Evolutionary conservation across 1,284 basidiomycete species (phyloP).

Genomic region (Naganishia cerealis): DNA sequence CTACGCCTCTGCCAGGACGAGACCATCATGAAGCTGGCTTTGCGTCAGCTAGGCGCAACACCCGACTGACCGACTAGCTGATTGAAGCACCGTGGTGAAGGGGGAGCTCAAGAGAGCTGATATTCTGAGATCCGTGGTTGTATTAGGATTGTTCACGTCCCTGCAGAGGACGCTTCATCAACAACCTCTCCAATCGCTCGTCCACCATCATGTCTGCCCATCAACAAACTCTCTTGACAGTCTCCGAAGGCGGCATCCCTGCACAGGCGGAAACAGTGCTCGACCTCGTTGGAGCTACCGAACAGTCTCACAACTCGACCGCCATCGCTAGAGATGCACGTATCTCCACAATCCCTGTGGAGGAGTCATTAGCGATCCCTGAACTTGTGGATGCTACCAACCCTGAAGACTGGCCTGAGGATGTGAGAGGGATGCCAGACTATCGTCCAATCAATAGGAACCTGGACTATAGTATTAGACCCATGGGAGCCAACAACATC

Average conservation of each 20-base stretch:
- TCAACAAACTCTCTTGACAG: slow-evolving; percentile 28
- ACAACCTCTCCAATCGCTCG: background rate
- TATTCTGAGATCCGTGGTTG: background rate
- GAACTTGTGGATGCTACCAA: background rate
- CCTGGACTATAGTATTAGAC: slow-evolving; percentile 7
- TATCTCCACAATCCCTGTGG: slow-evolving; percentile 24
- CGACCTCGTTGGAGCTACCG: slow-evolving; percentile 27
- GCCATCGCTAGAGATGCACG: slow-evolving; percentile 7
- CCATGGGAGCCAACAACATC: slow-evolving; percentile 31
- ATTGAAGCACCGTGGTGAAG: too few relatives aligned
- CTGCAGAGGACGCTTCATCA: too few relatives aligned
- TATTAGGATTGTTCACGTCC: background rate
- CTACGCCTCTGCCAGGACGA: too few relatives aligned
- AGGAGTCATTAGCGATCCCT: slow-evolving; percentile 26
- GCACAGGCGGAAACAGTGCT: slow-evolving; percentile 17
- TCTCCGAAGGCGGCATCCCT: slow-evolving; percentile 31
- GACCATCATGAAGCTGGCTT: too few relatives aligned
- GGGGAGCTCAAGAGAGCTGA: too few relatives aligned
- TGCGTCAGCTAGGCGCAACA: too few relatives aligned
- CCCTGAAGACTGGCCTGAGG: slow-evolving; percentile 23
- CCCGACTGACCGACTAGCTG: too few relatives aligned
- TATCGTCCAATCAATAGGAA: slow-evolving; percentile 19
- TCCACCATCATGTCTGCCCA: slow-evolving; percentile 19
- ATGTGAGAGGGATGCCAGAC: slow-evolving; percentile 10
- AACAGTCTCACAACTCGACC: slow-evolving; percentile 10